Evolutionary conservation across 108 stramenopile species (phyloP).

Genomic region (Fistulifera pelliculosa): DNA sequence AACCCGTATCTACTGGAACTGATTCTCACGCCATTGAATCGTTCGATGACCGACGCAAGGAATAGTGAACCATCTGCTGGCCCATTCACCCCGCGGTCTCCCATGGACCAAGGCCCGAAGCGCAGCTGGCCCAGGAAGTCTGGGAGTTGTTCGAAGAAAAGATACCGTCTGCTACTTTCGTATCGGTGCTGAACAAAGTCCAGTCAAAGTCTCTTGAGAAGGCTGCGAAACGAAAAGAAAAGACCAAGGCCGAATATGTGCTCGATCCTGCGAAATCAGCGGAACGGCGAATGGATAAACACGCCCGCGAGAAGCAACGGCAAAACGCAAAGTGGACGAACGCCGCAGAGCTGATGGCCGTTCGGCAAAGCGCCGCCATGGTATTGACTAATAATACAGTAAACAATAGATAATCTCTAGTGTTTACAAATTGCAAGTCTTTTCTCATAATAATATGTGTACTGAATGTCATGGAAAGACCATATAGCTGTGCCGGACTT

Average conservation of each 20-base stretch:
- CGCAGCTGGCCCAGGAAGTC: slow-evolving; percentile 56
- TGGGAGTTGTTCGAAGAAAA: slow-evolving; percentile 62
- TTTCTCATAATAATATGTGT: too few species aligned
- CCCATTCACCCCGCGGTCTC: too few species aligned
- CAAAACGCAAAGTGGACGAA: slow-evolving; percentile 63
- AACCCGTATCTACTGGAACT: slow-evolving; percentile 34
- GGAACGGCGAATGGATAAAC: slow-evolving; percentile 60
- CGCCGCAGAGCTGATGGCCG: slow-evolving; percentile 36
- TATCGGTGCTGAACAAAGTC: slow-evolving; percentile 59
- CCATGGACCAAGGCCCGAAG: neutral
- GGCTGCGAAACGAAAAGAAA: slow-evolving; percentile 58
- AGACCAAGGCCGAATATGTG: slow-evolving; percentile 52
- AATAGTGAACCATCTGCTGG: slow-evolving; percentile 11
- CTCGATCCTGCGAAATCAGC: slow-evolving; percentile 60
- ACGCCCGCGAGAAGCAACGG: slow-evolving; percentile 55
- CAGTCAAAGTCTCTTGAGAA: slow-evolving; percentile 59
- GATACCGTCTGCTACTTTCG: slow-evolving; percentile 35
- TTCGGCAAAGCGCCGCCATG: slow-evolving; percentile 19
- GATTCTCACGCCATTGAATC: slow-evolving; percentile 73
- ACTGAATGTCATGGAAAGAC: too few species aligned
- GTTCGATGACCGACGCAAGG: slow-evolving; percentile 50
- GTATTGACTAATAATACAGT: too few species aligned
- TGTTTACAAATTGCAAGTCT: too few species aligned
- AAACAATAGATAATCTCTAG: too few species aligned
- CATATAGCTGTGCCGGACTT: too few species aligned